Conservation (phyloP, 768 basidiomycete species). For the Boletus sp. region DNA sequence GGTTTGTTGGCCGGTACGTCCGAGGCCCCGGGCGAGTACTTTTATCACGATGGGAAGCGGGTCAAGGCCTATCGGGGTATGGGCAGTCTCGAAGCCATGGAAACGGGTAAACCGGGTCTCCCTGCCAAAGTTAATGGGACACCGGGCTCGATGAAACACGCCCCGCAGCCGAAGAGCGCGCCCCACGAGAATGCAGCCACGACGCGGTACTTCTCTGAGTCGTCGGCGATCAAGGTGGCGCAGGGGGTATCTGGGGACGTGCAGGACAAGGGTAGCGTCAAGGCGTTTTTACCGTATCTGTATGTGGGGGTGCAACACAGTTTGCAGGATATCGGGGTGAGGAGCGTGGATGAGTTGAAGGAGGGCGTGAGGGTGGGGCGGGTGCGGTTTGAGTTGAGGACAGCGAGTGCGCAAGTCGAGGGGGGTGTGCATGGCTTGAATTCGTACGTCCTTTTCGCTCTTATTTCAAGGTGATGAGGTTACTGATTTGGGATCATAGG, state of each 20-base stretch:
- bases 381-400: conserved; percentile 89
- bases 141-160: conserved; percentile 42
- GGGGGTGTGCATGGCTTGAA: conserved; percentile 95
- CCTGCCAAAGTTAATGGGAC: conserved; percentile 21
- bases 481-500: conserved; percentile 27
- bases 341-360: conserved; percentile 61
- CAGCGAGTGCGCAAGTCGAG: conserved; percentile 92
- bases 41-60: conserved; percentile 98
- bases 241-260: conserved; percentile 97
- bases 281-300: conserved; percentile 87
- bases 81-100: conserved; percentile 95
- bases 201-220: conserved; percentile 58
- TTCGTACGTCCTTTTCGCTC: conserved; percentile 61
- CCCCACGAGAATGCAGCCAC: conserved; percentile 91
- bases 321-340: conserved; percentile 88
- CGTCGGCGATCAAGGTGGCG: conserved; percentile 89
- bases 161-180: conserved; percentile 43
- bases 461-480: not conserved
- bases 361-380: conserved; percentile 59
- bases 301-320: conserved; percentile 86
- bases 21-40: conserved; percentile 98
- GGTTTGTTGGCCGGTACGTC: conserved; percentile 92
- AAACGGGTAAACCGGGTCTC: conserved; percentile 55
- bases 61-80: conserved; percentile 99
- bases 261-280: conserved; percentile 94